Evolutionary conservation across 805 yeast species (phyloP).

Genomic region (Kodamaea fukazawae): DNA sequence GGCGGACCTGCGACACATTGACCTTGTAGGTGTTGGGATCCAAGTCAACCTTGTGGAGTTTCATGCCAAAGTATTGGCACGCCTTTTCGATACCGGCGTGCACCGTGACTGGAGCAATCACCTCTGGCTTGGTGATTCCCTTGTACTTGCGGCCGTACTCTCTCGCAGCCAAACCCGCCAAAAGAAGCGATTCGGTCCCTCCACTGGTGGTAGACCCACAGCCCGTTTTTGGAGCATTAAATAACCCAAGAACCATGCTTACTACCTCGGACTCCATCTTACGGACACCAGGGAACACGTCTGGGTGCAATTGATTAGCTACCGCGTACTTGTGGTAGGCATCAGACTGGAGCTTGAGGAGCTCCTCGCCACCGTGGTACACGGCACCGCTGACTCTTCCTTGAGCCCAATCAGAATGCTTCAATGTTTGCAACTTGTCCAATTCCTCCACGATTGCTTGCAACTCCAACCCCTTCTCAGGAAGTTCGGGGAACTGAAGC

Average conservation of each 20-base stretch:
- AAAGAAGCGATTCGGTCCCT: constrained; percentile 88
- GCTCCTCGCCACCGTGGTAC: constrained; percentile 88
- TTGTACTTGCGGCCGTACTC: constrained; percentile 59
- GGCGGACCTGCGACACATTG: constrained; percentile 57
- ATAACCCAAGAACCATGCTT: constrained; percentile 78
- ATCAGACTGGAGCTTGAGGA: constrained; percentile 67
- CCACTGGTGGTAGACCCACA: constrained; percentile 87
- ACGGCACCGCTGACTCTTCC: constrained; percentile 95
- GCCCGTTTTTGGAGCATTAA: constrained; percentile 63
- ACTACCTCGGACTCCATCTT: constrained; percentile 97
- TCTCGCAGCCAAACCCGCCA: constrained; percentile 87
- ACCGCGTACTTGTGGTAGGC: constrained; percentile 78
- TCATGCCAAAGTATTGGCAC: constrained; percentile 84
- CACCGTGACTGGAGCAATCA: constrained; percentile 82
- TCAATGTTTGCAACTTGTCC: constrained; percentile 46
- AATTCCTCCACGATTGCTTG: constrained; percentile 50
- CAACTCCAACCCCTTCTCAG: constrained; percentile 55
- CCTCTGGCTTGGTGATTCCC: constrained; percentile 72
- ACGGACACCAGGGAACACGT: constrained; percentile 92
- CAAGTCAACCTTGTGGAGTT: constrained; percentile 73
- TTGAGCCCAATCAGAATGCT: constrained; percentile 75
- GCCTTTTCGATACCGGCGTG: constrained; percentile 98
- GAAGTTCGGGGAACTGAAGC: constrained; percentile 50
- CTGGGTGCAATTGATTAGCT: constrained; percentile 95
- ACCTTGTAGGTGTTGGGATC: constrained; percentile 68